phyloP scores from a whole-genome alignment of 179 eudicot genomes.

The Beta lomatogona region DNA sequence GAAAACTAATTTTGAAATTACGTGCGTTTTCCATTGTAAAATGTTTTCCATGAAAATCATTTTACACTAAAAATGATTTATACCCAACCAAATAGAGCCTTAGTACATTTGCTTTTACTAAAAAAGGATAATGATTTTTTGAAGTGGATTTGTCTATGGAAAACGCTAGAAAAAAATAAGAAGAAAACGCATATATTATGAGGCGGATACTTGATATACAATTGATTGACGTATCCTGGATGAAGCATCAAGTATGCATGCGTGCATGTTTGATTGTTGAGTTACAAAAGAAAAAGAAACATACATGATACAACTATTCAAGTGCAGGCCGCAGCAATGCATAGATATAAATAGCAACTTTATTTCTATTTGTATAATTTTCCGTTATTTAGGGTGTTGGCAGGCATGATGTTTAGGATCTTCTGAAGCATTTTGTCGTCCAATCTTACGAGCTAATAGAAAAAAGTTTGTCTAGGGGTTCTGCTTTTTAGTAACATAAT shows the following conservation, averaged over 20 bases:
- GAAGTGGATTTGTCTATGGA: too few relatives aligned
- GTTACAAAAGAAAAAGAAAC: neutral
- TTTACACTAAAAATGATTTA: too few relatives aligned
- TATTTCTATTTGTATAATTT: neutral
- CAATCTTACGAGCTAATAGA: neutral
- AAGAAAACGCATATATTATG: too few relatives aligned
- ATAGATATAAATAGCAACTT: too few relatives aligned
- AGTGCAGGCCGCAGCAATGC: neutral
- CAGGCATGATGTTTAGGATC: neutral
- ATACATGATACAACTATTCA: neutral
- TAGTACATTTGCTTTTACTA: too few relatives aligned
- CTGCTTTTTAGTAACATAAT: conserved; percentile 10
- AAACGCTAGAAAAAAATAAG: too few relatives aligned
- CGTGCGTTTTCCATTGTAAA: too few relatives aligned
- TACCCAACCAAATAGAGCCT: too few relatives aligned
- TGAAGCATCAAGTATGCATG: neutral
- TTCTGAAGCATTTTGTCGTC: neutral
- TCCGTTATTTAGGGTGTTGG: neutral
- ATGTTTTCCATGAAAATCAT: too few relatives aligned
- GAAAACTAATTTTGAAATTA: too few relatives aligned
- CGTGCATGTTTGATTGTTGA: neutral
- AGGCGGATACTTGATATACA: too few relatives aligned
- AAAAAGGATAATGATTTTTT: too few relatives aligned
- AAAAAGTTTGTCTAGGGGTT: neutral
- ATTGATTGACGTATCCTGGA: conserved; percentile 6